Conservation (phyloP, 345 rosid genomes). For the Populus pruinosa region DNA sequence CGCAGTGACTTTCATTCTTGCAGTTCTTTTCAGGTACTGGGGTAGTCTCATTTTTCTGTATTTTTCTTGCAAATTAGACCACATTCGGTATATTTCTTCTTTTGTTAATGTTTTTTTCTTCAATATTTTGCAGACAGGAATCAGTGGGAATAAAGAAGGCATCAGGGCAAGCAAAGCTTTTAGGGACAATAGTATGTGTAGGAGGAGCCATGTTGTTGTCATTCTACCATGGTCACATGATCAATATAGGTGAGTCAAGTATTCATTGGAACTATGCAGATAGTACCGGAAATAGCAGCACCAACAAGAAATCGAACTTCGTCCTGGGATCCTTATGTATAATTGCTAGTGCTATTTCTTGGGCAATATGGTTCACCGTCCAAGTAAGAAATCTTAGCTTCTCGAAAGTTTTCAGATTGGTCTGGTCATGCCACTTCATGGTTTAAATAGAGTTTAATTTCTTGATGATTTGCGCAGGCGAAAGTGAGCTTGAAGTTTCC, state of each 20-base stretch:
- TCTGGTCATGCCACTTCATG: neutral
- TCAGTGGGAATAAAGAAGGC: conserved; percentile 46
- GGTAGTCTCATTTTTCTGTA: neutral
- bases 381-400: conserved; percentile 43
- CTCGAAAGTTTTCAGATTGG: neutral
- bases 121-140: conserved; percentile 59
- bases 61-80: neutral
- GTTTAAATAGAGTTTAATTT: neutral
- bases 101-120: neutral
- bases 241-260: conserved; percentile 55
- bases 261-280: conserved; percentile 77
- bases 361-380: conserved; percentile 78
- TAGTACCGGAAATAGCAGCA: conserved; percentile 18
- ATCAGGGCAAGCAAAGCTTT: conserved; percentile 74
- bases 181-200: conserved; percentile 74
- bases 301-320: conserved; percentile 35
- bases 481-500: conserved; percentile 56
- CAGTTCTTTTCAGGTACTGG: conserved; percentile 65
- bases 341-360: conserved; percentile 50
- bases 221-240: conserved; percentile 66
- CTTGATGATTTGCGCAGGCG: conserved; percentile 36
- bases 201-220: conserved; percentile 91
- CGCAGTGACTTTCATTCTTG: conserved; percentile 71
- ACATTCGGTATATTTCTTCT: neutral
- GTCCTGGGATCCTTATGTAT: conserved; percentile 61